These are phyloP conservation scores for Camelina laxa DNA, from an alignment of 345 rosid genomes.

Conservation along the genomic window DNA sequence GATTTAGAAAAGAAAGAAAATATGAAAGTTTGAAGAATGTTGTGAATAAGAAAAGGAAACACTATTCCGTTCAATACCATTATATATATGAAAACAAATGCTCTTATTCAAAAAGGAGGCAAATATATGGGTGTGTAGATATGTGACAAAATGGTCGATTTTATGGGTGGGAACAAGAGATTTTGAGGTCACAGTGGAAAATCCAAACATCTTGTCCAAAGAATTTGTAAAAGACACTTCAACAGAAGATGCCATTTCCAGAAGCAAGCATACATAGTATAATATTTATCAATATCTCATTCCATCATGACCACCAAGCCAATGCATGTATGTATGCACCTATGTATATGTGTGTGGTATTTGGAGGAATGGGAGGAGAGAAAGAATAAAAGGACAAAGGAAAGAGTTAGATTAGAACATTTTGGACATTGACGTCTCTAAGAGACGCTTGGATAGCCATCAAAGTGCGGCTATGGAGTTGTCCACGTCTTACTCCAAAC, in stretches of 20 bases:
- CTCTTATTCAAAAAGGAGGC: conserved; percentile 14
- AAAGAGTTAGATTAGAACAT: conserved; percentile 27
- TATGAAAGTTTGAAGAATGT: too few species aligned
- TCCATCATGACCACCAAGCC: conserved; percentile 22
- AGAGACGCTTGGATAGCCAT: conserved; percentile 41
- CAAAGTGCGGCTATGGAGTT: conserved; percentile 43
- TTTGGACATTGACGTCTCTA: conserved; percentile 38
- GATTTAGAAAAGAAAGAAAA: too few species aligned
- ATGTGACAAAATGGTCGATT: conserved; percentile 28
- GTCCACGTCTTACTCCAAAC: conserved; percentile 41
- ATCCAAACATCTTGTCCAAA: conserved; percentile 35
- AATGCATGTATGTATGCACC: conserved; percentile 4
- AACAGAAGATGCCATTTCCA: conserved; percentile 40
- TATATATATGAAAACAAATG: background rate
- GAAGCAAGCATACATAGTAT: conserved; percentile 30
- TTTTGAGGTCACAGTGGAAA: conserved; percentile 27
- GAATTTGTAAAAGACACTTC: conserved; percentile 31
- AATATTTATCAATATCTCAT: conserved; percentile 18
- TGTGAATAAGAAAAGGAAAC: background rate
- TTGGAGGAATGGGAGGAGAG: conserved; percentile 42
- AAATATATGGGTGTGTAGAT: conserved; percentile 6
- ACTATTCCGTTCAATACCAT: too few species aligned
- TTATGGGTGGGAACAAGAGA: conserved; percentile 32
- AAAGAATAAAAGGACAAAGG: conserved; percentile 27
- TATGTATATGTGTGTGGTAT: conserved; percentile 23